Base-by-base conservation (phyloP, 1,284 basidiomycete species). In the Neonothopanus nambi region DNA sequence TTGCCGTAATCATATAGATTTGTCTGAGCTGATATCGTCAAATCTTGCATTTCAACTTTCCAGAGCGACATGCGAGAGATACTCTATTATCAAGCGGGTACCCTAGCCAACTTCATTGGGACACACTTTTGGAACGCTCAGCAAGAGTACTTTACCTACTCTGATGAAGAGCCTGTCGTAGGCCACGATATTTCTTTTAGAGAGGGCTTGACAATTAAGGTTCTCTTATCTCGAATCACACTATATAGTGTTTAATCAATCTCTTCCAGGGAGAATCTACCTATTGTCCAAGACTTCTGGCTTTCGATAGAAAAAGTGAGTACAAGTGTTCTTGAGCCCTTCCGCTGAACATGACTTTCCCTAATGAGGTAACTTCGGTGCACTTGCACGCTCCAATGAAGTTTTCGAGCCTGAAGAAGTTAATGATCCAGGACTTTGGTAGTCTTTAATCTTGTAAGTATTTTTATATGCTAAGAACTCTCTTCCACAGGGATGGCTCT, bases 91-190 rank as follows among this genome's bases (percentile, higher is more conserved):
- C 89, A 91, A 67, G 85, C 85, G 0, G 88, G 89, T 41, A 68
- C 74, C 28, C 61, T 80, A 44, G 77, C 89, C 17, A 91, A 91
- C 63, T 80, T 84, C 63, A 69, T 79, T 20, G 87, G 87, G 47
- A 81, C 87, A 0, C 89, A 91, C 63, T 91, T 88, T 62, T 91
- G 87, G 87, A 91, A 91, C 63, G 79, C 86, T 0, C 87, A 90
- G 65, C 84, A 89, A 65, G 74, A 67, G 58, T 91, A 91, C 64
- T 80, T 87, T 59, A 74, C 75, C 0, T 80, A 79, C 54, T 70
- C 72, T 35, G 78, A 77, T 44, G 73, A 75, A 45, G 72, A 76
- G n/a, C 62, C 76, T 2, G 43, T 75, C 38, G 70, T 80, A 39
- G 70, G 78, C 56, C 73, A 82, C 63, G 78, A 78, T 58, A 70